Evolutionary conservation across 2,329 filamentous ascomycete species (phyloP), one percentile per base, ranked within the genome.

Genomic region (Aspergillus puulaauensis): DNA sequence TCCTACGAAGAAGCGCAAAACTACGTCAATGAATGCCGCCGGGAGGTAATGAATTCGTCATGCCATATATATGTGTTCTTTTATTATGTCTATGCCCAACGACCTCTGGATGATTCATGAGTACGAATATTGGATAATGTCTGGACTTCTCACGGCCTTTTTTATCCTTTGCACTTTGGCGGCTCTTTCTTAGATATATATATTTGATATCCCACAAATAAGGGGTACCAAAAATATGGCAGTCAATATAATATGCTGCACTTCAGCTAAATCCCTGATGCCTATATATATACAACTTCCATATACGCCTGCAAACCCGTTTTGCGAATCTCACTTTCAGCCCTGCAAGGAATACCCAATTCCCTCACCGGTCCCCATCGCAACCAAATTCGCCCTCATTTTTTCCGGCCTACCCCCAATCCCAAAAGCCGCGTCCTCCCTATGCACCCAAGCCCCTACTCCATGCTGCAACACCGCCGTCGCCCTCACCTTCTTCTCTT

Each of bases 391-490:
- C 39, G 69, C 70, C 61, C 77, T 69, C 77, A 80, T 79, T 58
- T 58, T 72, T 67, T 79, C 77, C 2, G 77, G 66, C 54, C 76
- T 66, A 58, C 70, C 67, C 15, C 70, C 71, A 46, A 75, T 60
- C 4, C 67, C 67, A 64, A 78, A 77, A 37, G 66, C 68, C 15
- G 77, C 75, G 68, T 77, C 75, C 4, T 76, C 74, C 15, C 72
- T 65, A 46, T 73, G 67, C 49, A 79, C 74, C 77, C 77, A 79
- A 27, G 73, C 67, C 0, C 77, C 77, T 54, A 80, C 75, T 0
- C 74, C 77, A 68, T 80, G 77, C 67, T 80, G 77, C 67, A 79
- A 61, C 6, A 79, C 77, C 31, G 74, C 75, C 52, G 73, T 74
- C 23, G 76, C 74, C 24, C 77, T 63, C n/a, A 76, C 71, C 59